Evolutionary conservation across 352 stramenopile genomes (phyloP), one percentile per base, ranked within the genome.

Genomic region (Thalassiosira mediterranea): DNA sequence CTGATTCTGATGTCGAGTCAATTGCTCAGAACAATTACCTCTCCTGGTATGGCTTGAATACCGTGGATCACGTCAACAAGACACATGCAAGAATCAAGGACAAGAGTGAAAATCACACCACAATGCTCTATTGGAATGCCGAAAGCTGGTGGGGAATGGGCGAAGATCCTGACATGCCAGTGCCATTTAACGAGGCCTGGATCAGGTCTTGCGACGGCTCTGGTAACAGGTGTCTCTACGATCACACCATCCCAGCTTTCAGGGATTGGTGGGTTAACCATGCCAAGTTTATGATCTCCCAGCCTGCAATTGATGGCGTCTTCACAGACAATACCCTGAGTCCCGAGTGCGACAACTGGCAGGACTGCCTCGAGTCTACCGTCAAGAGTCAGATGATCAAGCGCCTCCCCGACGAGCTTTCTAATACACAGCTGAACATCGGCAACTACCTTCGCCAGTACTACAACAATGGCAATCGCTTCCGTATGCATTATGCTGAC

Each of bases 11-110:
- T 8, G 23, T 49, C 23, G 40, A 49, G 23, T 49, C 40, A 19
- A 49, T 49, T 49, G 40, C 40, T 8, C 19, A 15, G 40, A 49
- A 49, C 7, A 15, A 49, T 4, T 49, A 11, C 40, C 40, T 49
- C 40, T 49, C 40, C 23, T 49, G 40, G 40, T 49, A 49, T n/a
- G 40, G 40, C n/a, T 19, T 49, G 4, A 49, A 49, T 10, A 49
- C 7, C 5, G n/a, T 19, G 23, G 7, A 49, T 0, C 40, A 49
- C 23, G 40, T 49, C 7, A 49, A 23, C 11, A 19, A 49, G 5
- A 49, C 40, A 49, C 23, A 19, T n/a, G 3, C 19, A 10, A 1
- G 4, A 1, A 49, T 49, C 40, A 49, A 49, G 40, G 23, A 10
- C 40, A 10, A 15, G 40, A 49, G 19, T n/a, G n/a, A n/a, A n/a